These are phyloP conservation scores for Noccaea bulbosa DNA, from an alignment of 345 rosid species.

Conservation along the genomic window DNA sequence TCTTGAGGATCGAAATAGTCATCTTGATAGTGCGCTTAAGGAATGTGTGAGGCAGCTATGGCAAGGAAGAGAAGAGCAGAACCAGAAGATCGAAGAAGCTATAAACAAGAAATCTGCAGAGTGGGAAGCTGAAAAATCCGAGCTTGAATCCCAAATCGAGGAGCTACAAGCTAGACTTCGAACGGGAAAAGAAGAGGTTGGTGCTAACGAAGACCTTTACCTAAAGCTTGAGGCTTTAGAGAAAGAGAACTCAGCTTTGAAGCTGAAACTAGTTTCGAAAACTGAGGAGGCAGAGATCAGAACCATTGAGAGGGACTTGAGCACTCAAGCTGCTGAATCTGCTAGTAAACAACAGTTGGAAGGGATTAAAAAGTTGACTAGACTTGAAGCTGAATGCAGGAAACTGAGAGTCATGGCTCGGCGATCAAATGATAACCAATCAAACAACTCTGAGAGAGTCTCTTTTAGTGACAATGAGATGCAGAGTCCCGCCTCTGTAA, in stretches of 20 bases:
- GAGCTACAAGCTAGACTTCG: conserved; percentile 54
- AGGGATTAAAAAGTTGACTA: conserved; percentile 75
- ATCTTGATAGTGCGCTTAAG: conserved; percentile 95
- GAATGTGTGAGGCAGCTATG: conserved; percentile 92
- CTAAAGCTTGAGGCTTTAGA: conserved; percentile 60
- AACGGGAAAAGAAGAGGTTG: conserved; percentile 45
- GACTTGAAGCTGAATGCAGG: conserved; percentile 79
- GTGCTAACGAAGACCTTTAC: conserved; percentile 46
- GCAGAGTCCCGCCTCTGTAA: conserved; percentile 56
- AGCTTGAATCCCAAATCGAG: conserved; percentile 55
- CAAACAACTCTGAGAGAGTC: conserved; percentile 62
- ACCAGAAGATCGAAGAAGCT: conserved; percentile 65
- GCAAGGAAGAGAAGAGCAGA: conserved; percentile 87
- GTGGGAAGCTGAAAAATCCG: conserved; percentile 64
- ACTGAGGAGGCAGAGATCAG: conserved; percentile 63
- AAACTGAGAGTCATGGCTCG: conserved; percentile 61
- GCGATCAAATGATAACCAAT: conserved; percentile 75
- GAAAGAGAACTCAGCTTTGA: conserved; percentile 68
- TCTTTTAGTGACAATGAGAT: conserved; percentile 55
- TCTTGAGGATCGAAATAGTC: conserved; percentile 74
- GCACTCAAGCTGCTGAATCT: conserved; percentile 83
- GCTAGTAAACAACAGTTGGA: conserved; percentile 91
- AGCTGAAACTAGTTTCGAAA: conserved; percentile 55
- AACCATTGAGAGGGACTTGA: conserved; percentile 80
- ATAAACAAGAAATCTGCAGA: conserved; percentile 55